Conservation (phyloP, 2,329 filamentous ascomycete species). For the Fusarium palustre region DNA sequence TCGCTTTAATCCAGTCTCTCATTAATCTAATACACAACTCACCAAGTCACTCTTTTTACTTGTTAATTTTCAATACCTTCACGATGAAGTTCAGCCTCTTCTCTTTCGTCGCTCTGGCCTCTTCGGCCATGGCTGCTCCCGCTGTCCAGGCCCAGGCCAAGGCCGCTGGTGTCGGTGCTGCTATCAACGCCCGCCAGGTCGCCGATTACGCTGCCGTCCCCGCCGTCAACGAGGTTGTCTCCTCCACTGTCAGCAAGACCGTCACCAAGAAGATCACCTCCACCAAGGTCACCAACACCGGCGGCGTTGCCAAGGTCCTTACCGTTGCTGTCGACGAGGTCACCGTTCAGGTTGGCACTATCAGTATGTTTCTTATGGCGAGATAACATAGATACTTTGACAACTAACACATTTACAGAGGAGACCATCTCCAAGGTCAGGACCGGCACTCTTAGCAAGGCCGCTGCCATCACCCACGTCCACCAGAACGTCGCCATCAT, state of each 20-base stretch:
- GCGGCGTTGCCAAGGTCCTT: slow-evolving; percentile 25
- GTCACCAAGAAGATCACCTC: slow-evolving; percentile 29
- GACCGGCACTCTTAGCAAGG: slow-evolving; percentile 14
- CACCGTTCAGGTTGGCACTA: slow-evolving; percentile 14
- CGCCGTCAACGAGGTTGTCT: slow-evolving; percentile 60
- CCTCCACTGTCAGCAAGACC: slow-evolving; percentile 24
- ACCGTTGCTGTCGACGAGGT: slow-evolving; percentile 22
- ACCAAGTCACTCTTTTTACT: slow-evolving; percentile 32
- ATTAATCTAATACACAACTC: slow-evolving; percentile 19
- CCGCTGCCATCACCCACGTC: slow-evolving; percentile 19
- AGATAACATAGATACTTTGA: fast-evolving
- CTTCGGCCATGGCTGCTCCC: slow-evolving; percentile 20
- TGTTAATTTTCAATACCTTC: background rate
- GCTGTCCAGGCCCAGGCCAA: background rate
- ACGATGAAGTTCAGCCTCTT: slow-evolving; percentile 32
- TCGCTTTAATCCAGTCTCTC: slow-evolving; percentile 23
- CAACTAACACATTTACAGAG: slow-evolving; percentile 2
- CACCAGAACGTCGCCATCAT: slow-evolving; percentile 1
- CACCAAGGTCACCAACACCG: slow-evolving; percentile 13
- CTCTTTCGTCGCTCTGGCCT: slow-evolving; percentile 19
- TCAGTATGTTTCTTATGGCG: background rate
- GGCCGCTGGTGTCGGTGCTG: background rate
- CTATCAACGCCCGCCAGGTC: background rate
- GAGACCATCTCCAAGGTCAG: slow-evolving; percentile 17
- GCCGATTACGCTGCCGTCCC: background rate